These are phyloP conservation scores for Alternaria triticina DNA, from an alignment of 2,329 filamentous ascomycete genomes.

Conservation along the genomic window DNA sequence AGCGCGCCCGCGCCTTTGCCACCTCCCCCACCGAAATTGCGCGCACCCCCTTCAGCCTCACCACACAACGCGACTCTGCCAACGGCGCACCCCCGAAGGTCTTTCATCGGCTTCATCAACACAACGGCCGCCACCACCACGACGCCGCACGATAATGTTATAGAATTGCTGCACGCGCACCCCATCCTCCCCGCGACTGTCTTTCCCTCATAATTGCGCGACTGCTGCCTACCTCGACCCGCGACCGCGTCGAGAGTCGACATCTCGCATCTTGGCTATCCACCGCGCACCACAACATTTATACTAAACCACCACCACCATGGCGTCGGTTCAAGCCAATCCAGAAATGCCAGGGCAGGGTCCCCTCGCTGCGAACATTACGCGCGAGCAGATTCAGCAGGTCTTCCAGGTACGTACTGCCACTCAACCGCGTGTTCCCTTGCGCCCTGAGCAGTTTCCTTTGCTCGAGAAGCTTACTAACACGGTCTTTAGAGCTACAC, in stretches of 20 bases:
- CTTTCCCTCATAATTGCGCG: slow-evolving; percentile 33
- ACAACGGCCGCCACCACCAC: slow-evolving; percentile 32
- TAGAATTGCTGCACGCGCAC: slow-evolving; percentile 38
- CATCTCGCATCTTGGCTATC: slow-evolving; percentile 13
- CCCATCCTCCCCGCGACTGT: slow-evolving; percentile 29
- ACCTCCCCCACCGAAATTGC: slow-evolving; percentile 37
- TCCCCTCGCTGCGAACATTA: slow-evolving; percentile 70
- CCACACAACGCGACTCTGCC: slow-evolving; percentile 38
- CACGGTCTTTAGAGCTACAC: slow-evolving; percentile 74
- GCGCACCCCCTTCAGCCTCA: slow-evolving; percentile 33
- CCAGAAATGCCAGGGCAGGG: slow-evolving; percentile 70
- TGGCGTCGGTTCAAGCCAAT: slow-evolving; percentile 81
- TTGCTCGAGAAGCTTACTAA: slow-evolving; percentile 42
- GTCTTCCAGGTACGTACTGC: slow-evolving; percentile 66
- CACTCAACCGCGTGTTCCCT: background rate
- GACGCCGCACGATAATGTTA: slow-evolving; percentile 44
- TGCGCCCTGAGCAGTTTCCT: slow-evolving; percentile 10
- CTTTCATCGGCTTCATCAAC: slow-evolving; percentile 42
- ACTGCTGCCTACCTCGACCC: slow-evolving; percentile 18
- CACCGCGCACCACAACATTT: slow-evolving; percentile 23
- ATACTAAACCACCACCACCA: slow-evolving; percentile 48
- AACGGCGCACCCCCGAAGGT: slow-evolving; percentile 36
- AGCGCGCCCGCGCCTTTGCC: slow-evolving; percentile 37
- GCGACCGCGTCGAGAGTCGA: slow-evolving; percentile 26
- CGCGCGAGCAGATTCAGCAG: slow-evolving; percentile 78